These are phyloP conservation scores for Clitopilus passeckerianus DNA, from an alignment of 768 basidiomycete species.

Conservation along the genomic window DNA sequence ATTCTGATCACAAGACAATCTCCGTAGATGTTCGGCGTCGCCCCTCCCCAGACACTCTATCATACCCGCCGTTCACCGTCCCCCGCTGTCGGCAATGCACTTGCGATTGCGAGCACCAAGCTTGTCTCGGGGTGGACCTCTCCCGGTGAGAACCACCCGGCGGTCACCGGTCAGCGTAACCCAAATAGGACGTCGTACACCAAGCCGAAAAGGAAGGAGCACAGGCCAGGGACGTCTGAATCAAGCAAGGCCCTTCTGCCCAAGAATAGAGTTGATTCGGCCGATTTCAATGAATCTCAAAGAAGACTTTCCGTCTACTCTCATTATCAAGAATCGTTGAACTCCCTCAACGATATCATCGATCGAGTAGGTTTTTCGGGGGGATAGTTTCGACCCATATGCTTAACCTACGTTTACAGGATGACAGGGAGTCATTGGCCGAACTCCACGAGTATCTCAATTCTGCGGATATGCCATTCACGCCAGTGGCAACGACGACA, in stretches of 20 bases:
- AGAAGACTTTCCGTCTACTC: slow-evolving; percentile 46
- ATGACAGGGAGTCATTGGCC: slow-evolving; percentile 69
- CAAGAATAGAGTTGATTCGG: slow-evolving; percentile 13
- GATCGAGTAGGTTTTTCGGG: slow-evolving; percentile 54
- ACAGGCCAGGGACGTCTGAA: slow-evolving; percentile 60
- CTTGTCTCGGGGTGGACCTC: slow-evolving; percentile 13
- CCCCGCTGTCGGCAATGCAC: slow-evolving; percentile 19
- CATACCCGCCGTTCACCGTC: slow-evolving; percentile 54
- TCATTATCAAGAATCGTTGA: slow-evolving; percentile 77
- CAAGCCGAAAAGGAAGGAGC: slow-evolving; percentile 35
- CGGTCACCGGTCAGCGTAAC: slow-evolving; percentile 29
- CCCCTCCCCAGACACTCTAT: slow-evolving; percentile 76
- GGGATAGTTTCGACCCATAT: neutral
- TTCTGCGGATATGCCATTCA: slow-evolving; percentile 12
- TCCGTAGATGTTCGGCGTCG: slow-evolving; percentile 74
- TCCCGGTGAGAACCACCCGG: slow-evolving; percentile 13
- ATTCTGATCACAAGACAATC: neutral
- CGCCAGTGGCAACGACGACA: slow-evolving; percentile 19
- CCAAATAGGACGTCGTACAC: slow-evolving; percentile 46
- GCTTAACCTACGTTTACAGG: slow-evolving; percentile 35
- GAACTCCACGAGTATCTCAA: slow-evolving; percentile 71
- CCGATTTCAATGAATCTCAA: slow-evolving; percentile 5
- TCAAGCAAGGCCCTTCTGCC: slow-evolving; percentile 51
- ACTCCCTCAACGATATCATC: slow-evolving; percentile 76
- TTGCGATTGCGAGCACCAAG: slow-evolving; percentile 8